Evolutionary conservation across 108 stramenopile genomes (phyloP).

Genomic region (Cyclotella atomus): DNA sequence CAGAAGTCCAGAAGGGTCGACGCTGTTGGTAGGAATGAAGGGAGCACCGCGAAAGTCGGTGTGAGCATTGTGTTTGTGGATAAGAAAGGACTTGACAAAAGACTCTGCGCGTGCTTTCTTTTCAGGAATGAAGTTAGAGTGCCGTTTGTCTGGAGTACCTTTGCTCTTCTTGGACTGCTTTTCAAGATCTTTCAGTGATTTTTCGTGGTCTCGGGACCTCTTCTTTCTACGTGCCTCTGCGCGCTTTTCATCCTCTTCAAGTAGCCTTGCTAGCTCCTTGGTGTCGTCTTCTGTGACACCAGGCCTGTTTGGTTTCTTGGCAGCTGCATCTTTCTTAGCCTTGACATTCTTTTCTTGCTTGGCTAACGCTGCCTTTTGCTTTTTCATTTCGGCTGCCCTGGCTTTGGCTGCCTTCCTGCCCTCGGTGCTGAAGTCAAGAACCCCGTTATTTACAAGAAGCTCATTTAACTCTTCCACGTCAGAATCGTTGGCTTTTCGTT

Average conservation of each 20-base stretch:
- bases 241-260: constrained; percentile 61
- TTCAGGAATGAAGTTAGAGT: constrained; percentile 30
- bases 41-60: constrained; percentile 53
- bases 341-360: constrained; percentile 69
- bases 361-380: constrained; percentile 59
- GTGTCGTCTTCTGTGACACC: constrained; percentile 25
- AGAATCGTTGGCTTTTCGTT: constrained; percentile 30
- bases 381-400: constrained; percentile 67
- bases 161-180: constrained; percentile 60
- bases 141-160: constrained; percentile 33
- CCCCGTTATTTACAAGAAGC: constrained; percentile 75
- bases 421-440: constrained; percentile 66
- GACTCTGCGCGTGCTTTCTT: constrained; percentile 77
- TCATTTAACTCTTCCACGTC: constrained; percentile 82
- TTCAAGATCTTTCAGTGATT: constrained; percentile 56
- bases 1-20: constrained; percentile 75
- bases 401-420: constrained; percentile 82
- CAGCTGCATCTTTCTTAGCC: constrained; percentile 25
- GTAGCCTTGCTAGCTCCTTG: constrained; percentile 45
- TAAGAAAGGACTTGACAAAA: constrained; percentile 75
- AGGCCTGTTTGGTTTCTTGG: constrained; percentile 42
- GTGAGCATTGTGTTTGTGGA: constrained; percentile 60
- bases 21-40: constrained; percentile 61
- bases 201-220: constrained; percentile 73
- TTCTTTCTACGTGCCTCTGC: constrained; percentile 75